phyloP scores from a whole-genome alignment of 208 protist genomes.

The Crithidia fasciculata region DNA sequence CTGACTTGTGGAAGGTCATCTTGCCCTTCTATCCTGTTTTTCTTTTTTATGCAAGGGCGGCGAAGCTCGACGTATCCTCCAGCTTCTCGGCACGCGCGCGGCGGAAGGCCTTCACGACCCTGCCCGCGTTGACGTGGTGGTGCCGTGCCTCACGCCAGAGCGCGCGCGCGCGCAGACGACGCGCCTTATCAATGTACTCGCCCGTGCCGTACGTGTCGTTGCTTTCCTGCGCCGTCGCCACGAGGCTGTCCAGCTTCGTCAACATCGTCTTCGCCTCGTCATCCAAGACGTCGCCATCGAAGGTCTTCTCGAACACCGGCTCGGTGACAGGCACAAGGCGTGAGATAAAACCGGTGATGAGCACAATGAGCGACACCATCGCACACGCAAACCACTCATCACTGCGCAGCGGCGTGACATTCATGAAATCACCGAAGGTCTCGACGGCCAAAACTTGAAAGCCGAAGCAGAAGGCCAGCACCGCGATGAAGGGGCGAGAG shows the following conservation, averaged over 20 bases:
- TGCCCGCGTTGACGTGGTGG: slow-evolving; percentile 58
- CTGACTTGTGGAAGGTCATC: too few relatives aligned
- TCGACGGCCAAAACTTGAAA: slow-evolving; percentile 91
- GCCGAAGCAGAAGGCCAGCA: slow-evolving; percentile 74
- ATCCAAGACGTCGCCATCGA: slow-evolving; percentile 43
- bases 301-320: slow-evolving; percentile 39
- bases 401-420: slow-evolving; percentile 48
- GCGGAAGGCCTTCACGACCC: slow-evolving; percentile 69
- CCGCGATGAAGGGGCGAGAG: slow-evolving; percentile 70
- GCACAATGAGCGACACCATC: slow-evolving; percentile 33
- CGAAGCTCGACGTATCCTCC: too few relatives aligned
- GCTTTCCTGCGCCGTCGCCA: slow-evolving; percentile 51
- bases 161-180: slow-evolving; percentile 52
- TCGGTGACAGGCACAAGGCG: slow-evolving; percentile 63
- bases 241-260: slow-evolving; percentile 49
- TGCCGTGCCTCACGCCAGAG: slow-evolving; percentile 71
- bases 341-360: slow-evolving; percentile 50
- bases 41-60: too few relatives aligned
- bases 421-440: slow-evolving; percentile 89
- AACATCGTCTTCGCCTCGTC: slow-evolving; percentile 59
- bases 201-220: slow-evolving; percentile 33
- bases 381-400: slow-evolving; percentile 63
- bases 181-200: slow-evolving; percentile 52
- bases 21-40: too few relatives aligned
- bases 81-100: slow-evolving; percentile 40